A percentile compares a stretch with the other conserved stretches of the same genome.
phyloP scores from a whole-genome alignment of 2,329 filamentous ascomycete species.

The Trichoderma gracile region DNA sequence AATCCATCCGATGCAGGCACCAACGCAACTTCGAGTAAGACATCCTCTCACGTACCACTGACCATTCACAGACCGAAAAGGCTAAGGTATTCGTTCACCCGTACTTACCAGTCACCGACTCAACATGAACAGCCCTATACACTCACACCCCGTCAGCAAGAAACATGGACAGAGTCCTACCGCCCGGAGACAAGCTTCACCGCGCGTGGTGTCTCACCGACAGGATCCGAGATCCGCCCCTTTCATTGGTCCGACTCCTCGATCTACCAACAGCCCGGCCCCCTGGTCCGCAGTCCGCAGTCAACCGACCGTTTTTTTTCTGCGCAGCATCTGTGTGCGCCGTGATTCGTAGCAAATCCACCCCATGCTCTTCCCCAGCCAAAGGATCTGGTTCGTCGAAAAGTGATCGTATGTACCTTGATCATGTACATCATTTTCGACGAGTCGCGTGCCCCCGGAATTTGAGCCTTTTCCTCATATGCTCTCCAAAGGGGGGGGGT shows the following conservation, averaged over 20 bases:
- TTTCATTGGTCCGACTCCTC: constrained; percentile 21
- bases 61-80: not conserved
- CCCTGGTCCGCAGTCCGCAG: constrained; percentile 23
- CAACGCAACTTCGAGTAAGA: not conserved
- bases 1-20: constrained; percentile 24
- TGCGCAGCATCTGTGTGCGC: constrained; percentile 20
- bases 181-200: not conserved
- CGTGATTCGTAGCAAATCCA: constrained; percentile 20
- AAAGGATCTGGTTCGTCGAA: constrained; percentile 22
- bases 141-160: not conserved
- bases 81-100: constrained; percentile 2
- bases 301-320: constrained; percentile 12
- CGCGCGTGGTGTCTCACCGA: constrained; percentile 4
- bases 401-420: not conserved
- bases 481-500: not conserved
- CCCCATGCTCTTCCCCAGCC: constrained; percentile 1
- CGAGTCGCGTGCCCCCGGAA: constrained; percentile 17
- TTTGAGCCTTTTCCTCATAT: not conserved
- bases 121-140: not conserved
- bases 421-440: constrained; percentile 26
- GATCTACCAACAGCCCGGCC: constrained; percentile 21
- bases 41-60: not conserved
- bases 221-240: constrained; percentile 20
- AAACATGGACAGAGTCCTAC: not conserved
- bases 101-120: not conserved